Base-by-base conservation (phyloP, 2,329 filamentous ascomycete species). In the Albifimbria verrucaria region DNA sequence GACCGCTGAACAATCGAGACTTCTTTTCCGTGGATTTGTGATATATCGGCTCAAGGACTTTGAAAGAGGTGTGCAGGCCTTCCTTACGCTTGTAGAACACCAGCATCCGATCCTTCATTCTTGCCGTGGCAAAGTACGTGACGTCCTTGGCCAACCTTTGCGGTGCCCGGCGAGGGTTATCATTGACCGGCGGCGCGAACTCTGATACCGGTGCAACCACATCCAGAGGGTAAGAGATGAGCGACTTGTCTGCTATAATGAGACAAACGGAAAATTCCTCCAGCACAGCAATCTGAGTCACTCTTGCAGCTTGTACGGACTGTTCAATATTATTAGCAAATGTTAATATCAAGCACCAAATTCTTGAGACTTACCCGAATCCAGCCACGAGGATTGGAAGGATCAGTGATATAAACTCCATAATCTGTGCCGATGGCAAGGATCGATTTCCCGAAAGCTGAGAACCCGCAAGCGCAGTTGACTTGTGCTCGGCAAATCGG, bases 21-120 rank as follows among this genome's bases (percentile, higher is more conserved):
- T 87, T 90, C 76, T 89, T 93, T 65, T 96, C 90, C 0, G 89
- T 87, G 1, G 92, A 89, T 67, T 96, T 97, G 61, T 97, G 92
- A 65, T 94, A 89, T 23, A 99, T 91, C 1, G 94, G 94, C 68
- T 99, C 94, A 9, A 99, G 83, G 12, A 99, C 92, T 74, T 92
- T 97, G 81, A 99, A 97, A 0, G 89, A 96, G 22, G 91, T 97
- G 63, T 92, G 90, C 56, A 97, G 80, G 24, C 88, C 88, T 68
- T 97, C 94, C 57, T 91, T 90, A 68, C 95, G 95, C 75, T 97
- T 97, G 81, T 97, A 99, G 70, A 99, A 93, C 24, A 99, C 86
- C 7, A 99, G 77, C 59, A 89, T 92, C 7, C 94, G 85, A 56
- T 99, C 94, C 77, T 99, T 99, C 92, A 99, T 97, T 55, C 89